Base-by-base conservation (phyloP, 495 filamentous ascomycete genomes). In the Lepraria neglecta region DNA sequence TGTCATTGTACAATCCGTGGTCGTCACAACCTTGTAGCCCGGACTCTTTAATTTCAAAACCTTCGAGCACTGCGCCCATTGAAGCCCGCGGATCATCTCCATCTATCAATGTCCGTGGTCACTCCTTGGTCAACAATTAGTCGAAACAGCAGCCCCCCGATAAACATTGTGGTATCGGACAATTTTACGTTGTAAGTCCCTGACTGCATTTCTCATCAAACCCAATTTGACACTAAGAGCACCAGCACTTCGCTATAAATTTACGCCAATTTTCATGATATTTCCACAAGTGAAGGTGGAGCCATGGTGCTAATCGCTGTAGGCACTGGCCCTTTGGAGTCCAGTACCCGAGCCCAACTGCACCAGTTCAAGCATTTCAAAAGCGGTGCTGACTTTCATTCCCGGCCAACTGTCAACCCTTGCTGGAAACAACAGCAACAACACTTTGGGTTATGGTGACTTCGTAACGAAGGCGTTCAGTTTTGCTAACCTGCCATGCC, bases 401-500 rank as follows among this genome's bases (percentile, higher is more conserved):
- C 50, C 59, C 28, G 59, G 59, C 12, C 47, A 61, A 35, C 42
- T 61, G 6, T 61, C 59, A 21, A 55, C 47, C 9, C 24, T 61
- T 28, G 59, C 30, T 21, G 59, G n/a, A 43, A 31, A 15, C 14
- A 19, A 27, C 1, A n/a, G n/a, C n/a, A 48, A 1, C 33, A 12
- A 24, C 7, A 12, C 4, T 33, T n/a, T 47, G 19, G 35, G 2
- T 33, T 51, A 21, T 14, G n/a, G 1, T 19, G 48, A 33, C 38
- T 19, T 42, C 11, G 28, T 7, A 51, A 46, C 21, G 4, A 11
- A 21, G 0, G 24, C 21, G 7, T 61, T 33, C 48, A 61, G 45
- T 24, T 54, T 61, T 33, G 50, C 48, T 24, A 48, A 55, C 33
- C 35, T 61, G n/a, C 59, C 59, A 3, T 61, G 59, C 30, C 59